A percentile compares a stretch with the other conserved stretches of the same genome.
phyloP scores from a whole-genome alignment of 768 basidiomycete genomes.

The Mycena albidolilacea region DNA sequence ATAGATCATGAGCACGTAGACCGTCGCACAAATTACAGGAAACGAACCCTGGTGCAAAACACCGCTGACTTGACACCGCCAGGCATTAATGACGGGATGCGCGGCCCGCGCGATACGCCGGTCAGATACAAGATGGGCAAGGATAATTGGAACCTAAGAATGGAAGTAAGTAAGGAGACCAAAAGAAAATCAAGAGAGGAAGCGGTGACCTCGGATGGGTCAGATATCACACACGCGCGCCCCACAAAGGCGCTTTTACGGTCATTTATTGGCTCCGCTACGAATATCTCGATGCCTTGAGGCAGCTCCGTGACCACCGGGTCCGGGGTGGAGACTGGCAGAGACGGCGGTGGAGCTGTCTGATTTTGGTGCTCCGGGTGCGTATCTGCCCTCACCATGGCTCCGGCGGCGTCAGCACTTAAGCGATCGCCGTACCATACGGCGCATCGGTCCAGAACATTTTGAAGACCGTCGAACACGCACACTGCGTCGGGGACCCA shows the following conservation, averaged over 20 bases:
- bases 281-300: slow-evolving; percentile 73
- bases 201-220: slow-evolving; percentile 76
- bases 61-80: slow-evolving; percentile 79
- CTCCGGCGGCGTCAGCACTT: slow-evolving; percentile 67
- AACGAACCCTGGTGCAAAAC: slow-evolving; percentile 80
- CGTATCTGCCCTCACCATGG: slow-evolving; percentile 70
- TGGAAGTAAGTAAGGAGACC: slow-evolving; percentile 30
- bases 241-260: slow-evolving; percentile 91
- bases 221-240: slow-evolving; percentile 83
- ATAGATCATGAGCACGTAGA: neutral
- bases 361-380: slow-evolving; percentile 36
- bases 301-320: slow-evolving; percentile 15
- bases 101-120: slow-evolving; percentile 80
- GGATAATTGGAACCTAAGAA: slow-evolving; percentile 74
- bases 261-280: slow-evolving; percentile 87
- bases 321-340: neutral
- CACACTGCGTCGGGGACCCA: slow-evolving; percentile 83
- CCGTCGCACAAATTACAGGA: neutral
- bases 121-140: slow-evolving; percentile 80
- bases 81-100: slow-evolving; percentile 87
- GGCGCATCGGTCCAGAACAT: slow-evolving; percentile 74
- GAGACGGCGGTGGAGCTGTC: slow-evolving; percentile 41
- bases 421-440: slow-evolving; percentile 82
- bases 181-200: neutral
- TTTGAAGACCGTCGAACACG: slow-evolving; percentile 91